Evolutionary conservation across 805 yeast genomes (phyloP), one percentile per base, ranked within the genome.

Genomic region (Teunomyces pallodes): DNA sequence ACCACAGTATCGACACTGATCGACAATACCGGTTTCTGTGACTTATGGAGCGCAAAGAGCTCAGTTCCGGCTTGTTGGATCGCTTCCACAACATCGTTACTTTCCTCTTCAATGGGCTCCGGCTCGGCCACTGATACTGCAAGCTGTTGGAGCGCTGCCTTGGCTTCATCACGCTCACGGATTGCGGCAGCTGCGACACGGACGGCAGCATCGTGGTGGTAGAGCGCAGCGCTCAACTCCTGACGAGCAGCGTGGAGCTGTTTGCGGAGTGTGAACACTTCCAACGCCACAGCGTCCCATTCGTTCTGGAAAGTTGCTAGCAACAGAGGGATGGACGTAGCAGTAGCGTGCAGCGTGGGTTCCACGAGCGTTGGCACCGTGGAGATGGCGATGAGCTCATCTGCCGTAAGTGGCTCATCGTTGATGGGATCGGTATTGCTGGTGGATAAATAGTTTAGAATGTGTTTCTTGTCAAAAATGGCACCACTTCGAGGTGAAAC

Each of bases 151-250:
- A 90, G 69, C 2, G 90, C 90, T n/a, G 60, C 61, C 51, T 77
- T 76, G 2, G 91, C 86, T 41, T 83, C 87, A 52, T 89, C 95
- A 36, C 90, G 70, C 57, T 91, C 96, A 47, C 76, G 75, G n/a
- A 85, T 70, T 1, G 89, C 82, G 30, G 77, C 75, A 0, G 95
- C 83, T 0, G 92, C 95, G 1, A 91, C 96, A 47, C 91, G 72
- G 3, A 87, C 83, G 2, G 97, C 96, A 0, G 97, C 97, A 62
- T 91, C 98, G 53, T 87, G 87, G 59, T 84, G 86, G 58, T 90
- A 91, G 36, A 90, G 68, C 0, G 96, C 84, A 2, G 86, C 70
- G 28, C 94, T 84, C 43, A 91, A 70, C 57, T 90, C 92, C 55
- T 86, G 81, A 49, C 86, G 78, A 1, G 90, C 76, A 20, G 73